Base-by-base conservation (phyloP, 441 rosid species). In the Adansonia gregorii region DNA sequence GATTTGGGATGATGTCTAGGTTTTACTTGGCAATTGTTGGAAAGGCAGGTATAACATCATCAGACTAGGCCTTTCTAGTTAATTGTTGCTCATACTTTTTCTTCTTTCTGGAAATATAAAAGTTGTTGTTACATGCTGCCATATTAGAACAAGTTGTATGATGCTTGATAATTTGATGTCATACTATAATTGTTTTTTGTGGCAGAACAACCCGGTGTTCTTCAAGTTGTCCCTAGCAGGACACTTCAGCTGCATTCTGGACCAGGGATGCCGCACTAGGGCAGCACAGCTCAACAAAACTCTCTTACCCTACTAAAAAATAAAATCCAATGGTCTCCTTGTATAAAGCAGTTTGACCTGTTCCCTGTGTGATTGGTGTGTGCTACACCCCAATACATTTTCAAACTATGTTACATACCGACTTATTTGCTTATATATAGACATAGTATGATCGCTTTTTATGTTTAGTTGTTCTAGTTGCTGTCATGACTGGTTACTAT, bases 191-290 rank as follows among this genome's bases (percentile, higher is more conserved):
- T 64, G 31, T 24, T 43, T 52, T 52, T 27, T 27, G 19, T 85
- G 76, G 86, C 95, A 94, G 98, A 88, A 73, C 89, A 86, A 86
- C 95, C 94, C 2, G 97, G 97, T 61, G 97, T 94, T 66, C 84
- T 92, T 86, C 94, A 89, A 79, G 92, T 93, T 77, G 86, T 86
- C 43, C 91, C 89, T 1, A 89, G 88, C 89, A 80, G 78, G 89
- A 89, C 85, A 15, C 77, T 83, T 27, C 95, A 89, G 83, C 85
- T 93, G 80, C 93, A 90, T 82, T 49, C 85, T 6, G 84, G 82
- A 78, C 76, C 88, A 48, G 85, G 80, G 59, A 86, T 66, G 73
- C 80, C 83, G 58, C 84, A 79, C 79, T 87, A 76, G 68, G 65
- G 11, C 35, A 27, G 35, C 35, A 27, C 35, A 27, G 35, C 59